Evolutionary conservation across 805 yeast species (phyloP).

Genomic region (Wickerhamiella azymoides): DNA sequence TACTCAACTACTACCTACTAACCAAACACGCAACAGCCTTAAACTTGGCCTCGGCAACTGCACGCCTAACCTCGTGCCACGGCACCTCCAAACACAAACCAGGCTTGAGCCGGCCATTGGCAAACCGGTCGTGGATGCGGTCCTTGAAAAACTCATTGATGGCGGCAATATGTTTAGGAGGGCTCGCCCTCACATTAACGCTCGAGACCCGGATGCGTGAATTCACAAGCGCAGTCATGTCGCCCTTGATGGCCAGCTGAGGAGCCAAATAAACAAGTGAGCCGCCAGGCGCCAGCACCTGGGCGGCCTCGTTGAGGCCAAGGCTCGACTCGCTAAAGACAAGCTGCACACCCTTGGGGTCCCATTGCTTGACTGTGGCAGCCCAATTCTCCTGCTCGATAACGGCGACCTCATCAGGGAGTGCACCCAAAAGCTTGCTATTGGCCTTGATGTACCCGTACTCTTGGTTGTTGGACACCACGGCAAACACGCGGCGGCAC

Average conservation of each 20-base stretch:
- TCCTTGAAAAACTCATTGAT: conserved; percentile 19
- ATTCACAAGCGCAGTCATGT: conserved; percentile 16
- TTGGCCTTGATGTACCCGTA: conserved; percentile 14
- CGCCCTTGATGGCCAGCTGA: conserved; percentile 9
- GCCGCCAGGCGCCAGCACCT: neutral
- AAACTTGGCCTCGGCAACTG: conserved; percentile 12
- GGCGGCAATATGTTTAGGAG: conserved; percentile 17
- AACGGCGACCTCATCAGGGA: conserved; percentile 19
- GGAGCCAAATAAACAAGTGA: neutral
- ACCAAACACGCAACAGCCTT: too few species aligned
- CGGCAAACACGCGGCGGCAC: conserved; percentile 25
- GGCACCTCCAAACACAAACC: conserved; percentile 17
- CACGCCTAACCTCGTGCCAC: conserved; percentile 18
- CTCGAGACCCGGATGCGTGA: conserved; percentile 22
- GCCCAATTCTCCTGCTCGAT: conserved; percentile 21
- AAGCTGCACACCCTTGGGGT: conserved; percentile 22
- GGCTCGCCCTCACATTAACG: conserved; percentile 22
- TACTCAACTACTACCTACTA: too few species aligned
- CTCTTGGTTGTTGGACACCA: conserved; percentile 23
- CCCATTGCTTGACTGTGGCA: conserved; percentile 15
- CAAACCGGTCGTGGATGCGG: conserved; percentile 19
- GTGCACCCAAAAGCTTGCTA: conserved; percentile 15
- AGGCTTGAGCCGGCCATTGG: conserved; percentile 17
- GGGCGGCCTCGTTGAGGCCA: neutral
- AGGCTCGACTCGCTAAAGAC: conserved; percentile 18